A percentile compares a stretch with the other conserved stretches of the same genome.
Conservation (phyloP, 2,329 filamentous ascomycete genomes). For the Pseudogymnoascus sp. region DNA sequence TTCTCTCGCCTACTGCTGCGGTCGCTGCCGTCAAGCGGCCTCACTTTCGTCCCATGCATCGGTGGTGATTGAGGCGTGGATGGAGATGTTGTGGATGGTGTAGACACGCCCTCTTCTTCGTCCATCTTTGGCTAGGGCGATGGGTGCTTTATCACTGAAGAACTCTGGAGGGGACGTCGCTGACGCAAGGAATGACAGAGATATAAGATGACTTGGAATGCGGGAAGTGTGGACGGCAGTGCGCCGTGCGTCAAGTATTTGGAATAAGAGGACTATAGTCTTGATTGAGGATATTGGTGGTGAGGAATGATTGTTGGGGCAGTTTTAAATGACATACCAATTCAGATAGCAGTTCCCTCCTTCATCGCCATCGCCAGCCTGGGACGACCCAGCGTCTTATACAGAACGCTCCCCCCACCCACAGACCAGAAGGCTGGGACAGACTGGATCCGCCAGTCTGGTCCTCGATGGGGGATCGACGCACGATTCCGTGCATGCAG, state of each 20-base stretch:
- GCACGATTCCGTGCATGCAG: not conserved
- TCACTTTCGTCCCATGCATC: not conserved
- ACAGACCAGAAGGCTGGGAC: not conserved
- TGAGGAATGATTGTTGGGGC: not conserved
- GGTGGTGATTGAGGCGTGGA: not conserved
- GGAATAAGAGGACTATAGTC: not conserved
- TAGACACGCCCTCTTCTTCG: not conserved
- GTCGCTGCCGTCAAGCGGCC: not conserved
- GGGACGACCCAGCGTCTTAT: not conserved
- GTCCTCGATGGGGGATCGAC: not conserved
- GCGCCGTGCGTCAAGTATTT: not conserved
- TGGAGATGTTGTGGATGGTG: not conserved
- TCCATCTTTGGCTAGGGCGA: not conserved
- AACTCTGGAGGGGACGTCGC: not conserved
- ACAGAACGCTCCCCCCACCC: not conserved
- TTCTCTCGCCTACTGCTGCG: not conserved
- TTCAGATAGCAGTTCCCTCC: not conserved
- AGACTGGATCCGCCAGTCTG: constrained; percentile 1
- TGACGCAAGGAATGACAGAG: not conserved
- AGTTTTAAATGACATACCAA: not conserved
- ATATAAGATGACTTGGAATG: not conserved
- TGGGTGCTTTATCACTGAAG: constrained; percentile 4
- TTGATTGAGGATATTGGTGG: not conserved
- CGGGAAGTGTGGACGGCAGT: not conserved
- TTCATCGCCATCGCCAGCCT: not conserved